A percentile compares a stretch with the other conserved stretches of the same genome.
phyloP scores from a whole-genome alignment of 2,329 filamentous ascomycete species.

The Pseudogymnoascus sp. region DNA sequence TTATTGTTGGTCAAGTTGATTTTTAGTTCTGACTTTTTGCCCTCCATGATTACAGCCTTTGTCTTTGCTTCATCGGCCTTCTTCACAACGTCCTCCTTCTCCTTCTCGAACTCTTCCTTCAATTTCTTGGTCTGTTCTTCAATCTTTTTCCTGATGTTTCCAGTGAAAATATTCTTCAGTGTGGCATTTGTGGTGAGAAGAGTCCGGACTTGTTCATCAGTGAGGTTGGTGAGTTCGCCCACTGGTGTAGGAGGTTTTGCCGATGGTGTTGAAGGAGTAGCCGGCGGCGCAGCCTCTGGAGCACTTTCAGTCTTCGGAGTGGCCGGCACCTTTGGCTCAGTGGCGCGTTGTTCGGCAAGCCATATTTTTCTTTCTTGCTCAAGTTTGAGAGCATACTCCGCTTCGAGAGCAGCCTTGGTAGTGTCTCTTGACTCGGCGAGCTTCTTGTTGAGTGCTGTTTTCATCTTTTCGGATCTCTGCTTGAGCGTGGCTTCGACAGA shows the following conservation, averaged over 20 bases:
- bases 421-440: slow-evolving; percentile 45
- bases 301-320: slow-evolving; percentile 19
- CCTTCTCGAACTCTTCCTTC: slow-evolving; percentile 42
- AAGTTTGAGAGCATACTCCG: slow-evolving; percentile 39
- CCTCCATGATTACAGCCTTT: slow-evolving; percentile 61
- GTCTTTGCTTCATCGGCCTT: slow-evolving; percentile 22
- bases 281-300: slow-evolving; percentile 11
- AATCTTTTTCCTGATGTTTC: slow-evolving; percentile 62
- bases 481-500: slow-evolving; percentile 53
- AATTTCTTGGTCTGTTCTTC: slow-evolving; percentile 44
- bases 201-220: slow-evolving; percentile 45
- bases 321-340: slow-evolving; percentile 22
- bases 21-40: slow-evolving; percentile 65
- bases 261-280: slow-evolving; percentile 19
- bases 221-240: slow-evolving; percentile 32
- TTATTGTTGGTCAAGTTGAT: slow-evolving; percentile 73
- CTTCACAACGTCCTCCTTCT: slow-evolving; percentile 46
- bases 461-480: slow-evolving; percentile 60
- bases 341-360: slow-evolving; percentile 38
- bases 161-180: slow-evolving; percentile 48
- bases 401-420: slow-evolving; percentile 44
- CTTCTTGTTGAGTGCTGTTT: slow-evolving; percentile 57
- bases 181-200: slow-evolving; percentile 48
- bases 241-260: slow-evolving; percentile 13
- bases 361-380: slow-evolving; percentile 57